Base-by-base conservation (phyloP, 2,329 filamentous ascomycete species). In the Mariannaea elegans region DNA sequence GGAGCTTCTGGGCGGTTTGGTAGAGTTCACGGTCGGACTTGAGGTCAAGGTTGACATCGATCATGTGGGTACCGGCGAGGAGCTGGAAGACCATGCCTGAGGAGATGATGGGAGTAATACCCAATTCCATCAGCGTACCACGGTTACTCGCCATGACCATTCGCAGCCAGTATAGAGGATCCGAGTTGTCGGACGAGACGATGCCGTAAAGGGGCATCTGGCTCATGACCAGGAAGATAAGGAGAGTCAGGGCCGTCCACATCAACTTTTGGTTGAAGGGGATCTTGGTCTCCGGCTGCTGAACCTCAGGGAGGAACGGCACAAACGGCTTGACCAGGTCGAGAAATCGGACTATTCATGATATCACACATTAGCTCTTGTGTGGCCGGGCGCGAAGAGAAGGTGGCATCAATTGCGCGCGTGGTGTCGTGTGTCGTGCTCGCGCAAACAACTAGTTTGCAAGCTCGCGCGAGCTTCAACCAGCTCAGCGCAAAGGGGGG, bases 41-140 rank as follows among this genome's bases (percentile, higher is more conserved):
- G 81, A 98, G 90, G 86, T 99, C 95, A 74, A 99, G 92, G 88
- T 99, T 98, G 85, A 99, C 94, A 79, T 99, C 95, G 81, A 99
- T 98, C 84, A 98, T 91, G 87, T 99, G 95, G 79, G 95, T 99
- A 77, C 95, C 95, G 76, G 95, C 95, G 69, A 99, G 92, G 75
- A 99, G 94, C 90, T 99, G 95, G 89, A 99, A 99, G 75, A 99
- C 93, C 95, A 99, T 99, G 81, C 95, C 95, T 34, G 95, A 98
- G 62, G 95, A 97, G 82, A 99, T 98, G 81, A 99, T 99, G 73
- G 96, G 96, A 21, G 95, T 97, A 73, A 98, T 95, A 84, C 94
- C 93, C 83, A 97, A 77, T 77, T 97, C 94, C 94, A 97, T 97
- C 78, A 97, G 79, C 23, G 94, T 97, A 80, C 94, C 94, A 75